Conservation (phyloP, 2,329 filamentous ascomycete genomes). For the Rasamsonia emersonii region DNA sequence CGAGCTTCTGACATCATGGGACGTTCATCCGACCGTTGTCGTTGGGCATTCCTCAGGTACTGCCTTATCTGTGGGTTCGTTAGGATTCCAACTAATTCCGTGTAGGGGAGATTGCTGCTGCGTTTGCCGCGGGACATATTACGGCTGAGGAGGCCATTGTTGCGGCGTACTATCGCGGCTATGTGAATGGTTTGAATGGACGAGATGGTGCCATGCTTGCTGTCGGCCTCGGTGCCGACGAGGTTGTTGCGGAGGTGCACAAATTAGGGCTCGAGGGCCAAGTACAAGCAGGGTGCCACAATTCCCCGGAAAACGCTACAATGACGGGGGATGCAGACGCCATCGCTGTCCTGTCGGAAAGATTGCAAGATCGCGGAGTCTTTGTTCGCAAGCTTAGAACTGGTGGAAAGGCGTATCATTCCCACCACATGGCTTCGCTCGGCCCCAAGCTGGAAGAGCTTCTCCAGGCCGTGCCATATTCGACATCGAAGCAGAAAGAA, state of each 20-base stretch:
- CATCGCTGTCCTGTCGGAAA: conserved; percentile 23
- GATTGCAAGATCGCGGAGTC: conserved; percentile 14
- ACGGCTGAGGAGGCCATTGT: conserved; percentile 11
- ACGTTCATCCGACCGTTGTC: conserved; percentile 8
- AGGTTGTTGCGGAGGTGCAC: conserved; percentile 8
- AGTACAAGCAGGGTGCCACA: conserved; percentile 6
- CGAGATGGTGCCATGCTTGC: conserved; percentile 12
- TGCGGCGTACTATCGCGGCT: conserved; percentile 15
- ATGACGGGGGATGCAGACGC: conserved; percentile 17
- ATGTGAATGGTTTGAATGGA: neutral
- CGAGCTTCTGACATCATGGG: conserved; percentile 12
- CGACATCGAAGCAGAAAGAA: too few relatives aligned
- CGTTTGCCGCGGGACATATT: conserved; percentile 13
- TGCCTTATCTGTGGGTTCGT: too few relatives aligned
- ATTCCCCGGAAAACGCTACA: conserved; percentile 20
- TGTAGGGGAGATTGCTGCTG: conserved; percentile 21
- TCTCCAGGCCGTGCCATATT: too few relatives aligned
- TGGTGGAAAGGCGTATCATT: conserved; percentile 18
- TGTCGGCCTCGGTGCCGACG: conserved; percentile 6
- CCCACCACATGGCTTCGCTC: conserved; percentile 13
- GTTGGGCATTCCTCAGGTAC: conserved; percentile 20
- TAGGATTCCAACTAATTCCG: too few relatives aligned
- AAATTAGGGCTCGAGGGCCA: neutral
- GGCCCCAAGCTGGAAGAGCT: too few relatives aligned
- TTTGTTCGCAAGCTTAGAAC: conserved; percentile 12